Evolutionary conservation across 2,329 filamentous ascomycete genomes (phyloP), one percentile per base, ranked within the genome.

Genomic region (Ophiosphaerella korrae): DNA sequence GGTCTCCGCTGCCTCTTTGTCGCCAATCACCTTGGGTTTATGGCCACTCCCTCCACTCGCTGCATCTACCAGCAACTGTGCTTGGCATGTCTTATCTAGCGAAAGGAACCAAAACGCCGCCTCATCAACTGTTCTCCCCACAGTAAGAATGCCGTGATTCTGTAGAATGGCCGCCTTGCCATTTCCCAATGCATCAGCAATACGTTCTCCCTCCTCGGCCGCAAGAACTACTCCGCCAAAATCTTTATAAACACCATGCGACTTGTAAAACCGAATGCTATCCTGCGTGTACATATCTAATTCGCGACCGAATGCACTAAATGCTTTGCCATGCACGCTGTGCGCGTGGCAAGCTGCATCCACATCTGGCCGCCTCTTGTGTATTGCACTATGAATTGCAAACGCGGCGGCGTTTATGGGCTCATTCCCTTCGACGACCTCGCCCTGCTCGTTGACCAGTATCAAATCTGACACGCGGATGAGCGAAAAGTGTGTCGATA

Each of bases 221-320:
- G 71, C 75, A 13, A 74, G 69, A 2, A 77, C 75, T 0, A 78
- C 74, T 11, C 73, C 79, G 1, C 68, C 75, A 44, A 73, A 75
- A 29, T 75, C 67, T 31, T 61, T 70, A 36, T 74, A 77, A 7
- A 78, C 75, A 40, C 69, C 68, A 55, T 77, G 75, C 50, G 59
- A 58, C 43, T 70, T 71, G 50, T 71, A 74, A 57, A 78, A 80
- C 2, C 76, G 62, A 41, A 78, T 57, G 33, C 71, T 71, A 50
- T 80, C 78, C 50, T 81, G 78, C 0, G 77, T 80, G 29, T 80
- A 77, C 73, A 77, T 77, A 38, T 79, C 76, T 8, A 80, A 62
- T 48, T 75, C 67, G 26, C 74, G 62, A 0, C 78, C 78, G 59
- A 80, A 80, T 1, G 74, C 75, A 14, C 71, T 74, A 45, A 73